Conservation (phyloP, 2,329 filamentous ascomycete genomes). For the Colletotrichum magnum region DNA sequence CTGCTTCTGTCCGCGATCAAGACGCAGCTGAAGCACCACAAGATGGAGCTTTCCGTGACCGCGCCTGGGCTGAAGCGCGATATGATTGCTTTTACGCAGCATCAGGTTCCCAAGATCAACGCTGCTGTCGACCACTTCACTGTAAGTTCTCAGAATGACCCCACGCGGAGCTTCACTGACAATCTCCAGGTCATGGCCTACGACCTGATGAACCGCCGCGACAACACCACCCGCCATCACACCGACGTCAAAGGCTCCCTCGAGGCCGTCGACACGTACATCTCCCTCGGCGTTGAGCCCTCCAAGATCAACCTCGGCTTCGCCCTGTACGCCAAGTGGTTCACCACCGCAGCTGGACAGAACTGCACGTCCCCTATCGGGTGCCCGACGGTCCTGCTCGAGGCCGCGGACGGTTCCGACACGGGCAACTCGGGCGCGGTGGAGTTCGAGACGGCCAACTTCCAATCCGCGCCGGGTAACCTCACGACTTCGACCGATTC, state of each 20-base stretch:
- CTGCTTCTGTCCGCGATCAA: slow-evolving; percentile 72
- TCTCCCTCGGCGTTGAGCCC: slow-evolving; percentile 67
- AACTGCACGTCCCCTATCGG: slow-evolving; percentile 66
- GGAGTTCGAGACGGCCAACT: slow-evolving; percentile 56
- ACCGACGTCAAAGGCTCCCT: slow-evolving; percentile 69
- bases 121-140: slow-evolving; percentile 76
- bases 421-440: slow-evolving; percentile 62
- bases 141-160: slow-evolving; percentile 42
- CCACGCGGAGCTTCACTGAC: background rate
- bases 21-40: slow-evolving; percentile 68
- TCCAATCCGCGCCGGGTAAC: slow-evolving; percentile 32
- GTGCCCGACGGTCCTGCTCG: slow-evolving; percentile 71
- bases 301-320: slow-evolving; percentile 76
- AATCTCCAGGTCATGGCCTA: slow-evolving; percentile 73
- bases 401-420: slow-evolving; percentile 72
- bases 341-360: slow-evolving; percentile 64
- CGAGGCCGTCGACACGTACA: slow-evolving; percentile 70
- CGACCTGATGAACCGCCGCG: slow-evolving; percentile 81
- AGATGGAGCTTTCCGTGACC: slow-evolving; percentile 72
- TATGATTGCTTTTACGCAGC: slow-evolving; percentile 76
- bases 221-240: slow-evolving; percentile 75
- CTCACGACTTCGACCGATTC: slow-evolving; percentile 26
- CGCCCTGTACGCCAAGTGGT: slow-evolving; percentile 79
- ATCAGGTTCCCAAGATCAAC: slow-evolving; percentile 72
- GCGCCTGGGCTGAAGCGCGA: slow-evolving; percentile 74